Conservation (phyloP, 768 basidiomycete genomes). For the Tricholoma flavovirens region DNA sequence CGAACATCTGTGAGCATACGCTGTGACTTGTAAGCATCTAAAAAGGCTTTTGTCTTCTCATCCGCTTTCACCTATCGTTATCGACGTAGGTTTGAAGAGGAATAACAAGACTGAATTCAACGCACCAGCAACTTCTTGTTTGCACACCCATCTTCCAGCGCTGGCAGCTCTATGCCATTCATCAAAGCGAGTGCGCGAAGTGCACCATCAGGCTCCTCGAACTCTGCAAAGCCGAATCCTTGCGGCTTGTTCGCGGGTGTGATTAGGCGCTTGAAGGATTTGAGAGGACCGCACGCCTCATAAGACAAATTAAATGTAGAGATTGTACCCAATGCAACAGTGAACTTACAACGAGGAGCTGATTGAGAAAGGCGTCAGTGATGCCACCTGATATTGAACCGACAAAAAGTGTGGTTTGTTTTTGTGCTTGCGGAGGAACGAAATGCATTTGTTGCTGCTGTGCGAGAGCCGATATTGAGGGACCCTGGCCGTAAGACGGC, state of each 20-base stretch:
- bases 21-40: slow-evolving; percentile 80
- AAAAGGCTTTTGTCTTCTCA: slow-evolving; percentile 84
- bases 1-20: slow-evolving; percentile 78
- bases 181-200: slow-evolving; percentile 56
- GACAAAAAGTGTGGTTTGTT: slow-evolving; percentile 77
- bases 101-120: slow-evolving; percentile 31
- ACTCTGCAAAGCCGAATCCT: slow-evolving; percentile 97
- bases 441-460: slow-evolving; percentile 77
- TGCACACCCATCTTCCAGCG: slow-evolving; percentile 44
- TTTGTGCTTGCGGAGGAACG: slow-evolving; percentile 62
- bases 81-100: slow-evolving; percentile 42
- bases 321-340: not conserved
- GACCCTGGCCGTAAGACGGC: slow-evolving; percentile 86
- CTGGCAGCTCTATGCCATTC: slow-evolving; percentile 48
- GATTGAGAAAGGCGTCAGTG: slow-evolving; percentile 74
- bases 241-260: slow-evolving; percentile 92
- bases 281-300: slow-evolving; percentile 86
- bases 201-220: slow-evolving; percentile 88
- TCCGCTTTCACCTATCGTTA: slow-evolving; percentile 81
- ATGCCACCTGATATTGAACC: slow-evolving; percentile 94
- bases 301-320: not conserved
- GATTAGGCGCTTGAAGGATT: slow-evolving; percentile 87
- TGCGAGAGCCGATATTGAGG: slow-evolving; percentile 87
- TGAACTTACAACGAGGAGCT: slow-evolving; percentile 62
- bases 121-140: slow-evolving; percentile 60